phyloP scores from a whole-genome alignment of 108 stramenopile species.

The Skeletonema grethae region DNA sequence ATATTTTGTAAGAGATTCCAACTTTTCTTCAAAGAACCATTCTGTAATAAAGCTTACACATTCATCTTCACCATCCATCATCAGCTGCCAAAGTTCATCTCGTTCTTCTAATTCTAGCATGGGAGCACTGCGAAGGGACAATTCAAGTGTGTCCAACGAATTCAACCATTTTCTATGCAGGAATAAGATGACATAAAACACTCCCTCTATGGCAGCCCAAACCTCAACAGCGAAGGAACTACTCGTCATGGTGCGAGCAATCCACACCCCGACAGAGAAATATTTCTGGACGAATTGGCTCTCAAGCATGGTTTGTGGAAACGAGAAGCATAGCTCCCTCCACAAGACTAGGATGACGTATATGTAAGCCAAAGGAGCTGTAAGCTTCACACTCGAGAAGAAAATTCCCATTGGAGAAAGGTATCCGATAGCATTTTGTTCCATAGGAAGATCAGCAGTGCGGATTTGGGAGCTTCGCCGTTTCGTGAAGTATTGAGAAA shows the following conservation, averaged over 20 bases:
- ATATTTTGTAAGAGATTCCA: constrained; percentile 76
- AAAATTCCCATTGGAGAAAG: constrained; percentile 68
- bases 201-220: constrained; percentile 81
- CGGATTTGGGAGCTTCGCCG: constrained; percentile 15
- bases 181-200: constrained; percentile 73
- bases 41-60: constrained; percentile 63
- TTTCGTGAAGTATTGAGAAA: constrained; percentile 20
- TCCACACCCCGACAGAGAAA: constrained; percentile 54
- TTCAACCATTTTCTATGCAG: constrained; percentile 70
- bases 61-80: constrained; percentile 64
- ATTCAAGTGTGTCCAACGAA: constrained; percentile 73
- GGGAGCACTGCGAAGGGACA: constrained; percentile 72
- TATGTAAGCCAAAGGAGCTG: constrained; percentile 69
- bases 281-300: constrained; percentile 55
- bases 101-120: constrained; percentile 70
- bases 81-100: constrained; percentile 66
- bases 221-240: constrained; percentile 64
- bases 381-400: constrained; percentile 60
- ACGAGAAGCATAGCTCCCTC: constrained; percentile 68
- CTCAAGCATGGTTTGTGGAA: constrained; percentile 57
- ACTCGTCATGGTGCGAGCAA: constrained; percentile 54
- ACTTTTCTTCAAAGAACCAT: constrained; percentile 85
- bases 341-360: constrained; percentile 74
- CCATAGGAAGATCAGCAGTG: constrained; percentile 25
- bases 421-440: constrained; percentile 56